Conservation (phyloP, 768 basidiomycete genomes). For the Botryobasidium botryosum region DNA sequence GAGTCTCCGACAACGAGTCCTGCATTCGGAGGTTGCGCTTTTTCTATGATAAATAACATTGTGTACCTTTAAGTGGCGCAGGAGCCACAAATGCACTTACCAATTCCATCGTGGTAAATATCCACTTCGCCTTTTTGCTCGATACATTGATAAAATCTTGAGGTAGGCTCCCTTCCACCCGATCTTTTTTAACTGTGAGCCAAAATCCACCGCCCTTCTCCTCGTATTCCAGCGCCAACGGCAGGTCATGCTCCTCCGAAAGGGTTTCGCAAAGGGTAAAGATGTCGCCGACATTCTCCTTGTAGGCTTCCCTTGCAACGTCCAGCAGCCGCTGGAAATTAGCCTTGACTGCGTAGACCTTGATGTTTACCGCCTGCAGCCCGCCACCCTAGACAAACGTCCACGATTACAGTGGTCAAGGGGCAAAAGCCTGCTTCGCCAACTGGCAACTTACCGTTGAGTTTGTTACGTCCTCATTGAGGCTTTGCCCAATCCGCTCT, state of each 20-base stretch:
- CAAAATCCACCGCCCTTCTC: slow-evolving; percentile 46
- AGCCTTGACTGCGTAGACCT: slow-evolving; percentile 85
- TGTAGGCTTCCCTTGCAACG: slow-evolving; percentile 87
- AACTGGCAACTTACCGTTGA: slow-evolving; percentile 33
- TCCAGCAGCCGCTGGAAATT: slow-evolving; percentile 74
- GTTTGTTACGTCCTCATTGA: slow-evolving; percentile 55
- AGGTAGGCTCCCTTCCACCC: slow-evolving; percentile 45
- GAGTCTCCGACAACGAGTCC: slow-evolving; percentile 77
- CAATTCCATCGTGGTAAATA: slow-evolving; percentile 68
- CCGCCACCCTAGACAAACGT: slow-evolving; percentile 33
- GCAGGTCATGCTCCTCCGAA: slow-evolving; percentile 44
- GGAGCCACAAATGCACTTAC: slow-evolving; percentile 26
- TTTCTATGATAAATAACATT: slow-evolving; percentile 33
- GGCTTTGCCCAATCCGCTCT: slow-evolving; percentile 34
- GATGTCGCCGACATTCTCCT: slow-evolving; percentile 84
- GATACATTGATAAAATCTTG: slow-evolving; percentile 52
- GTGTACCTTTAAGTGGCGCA: background rate
- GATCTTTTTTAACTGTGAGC: slow-evolving; percentile 49
- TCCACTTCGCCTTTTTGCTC: slow-evolving; percentile 49
- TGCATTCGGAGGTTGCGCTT: slow-evolving; percentile 81
- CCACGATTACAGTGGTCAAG: background rate
- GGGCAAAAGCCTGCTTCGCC: background rate
- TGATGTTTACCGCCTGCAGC: slow-evolving; percentile 54
- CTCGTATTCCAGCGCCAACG: slow-evolving; percentile 51
- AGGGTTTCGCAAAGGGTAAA: slow-evolving; percentile 44